Percentiles rank a stretch among this genome's conserved stretches.
Evolutionary conservation across 441 rosid genomes (phyloP).

Genomic region (Brassica balearica): DNA sequence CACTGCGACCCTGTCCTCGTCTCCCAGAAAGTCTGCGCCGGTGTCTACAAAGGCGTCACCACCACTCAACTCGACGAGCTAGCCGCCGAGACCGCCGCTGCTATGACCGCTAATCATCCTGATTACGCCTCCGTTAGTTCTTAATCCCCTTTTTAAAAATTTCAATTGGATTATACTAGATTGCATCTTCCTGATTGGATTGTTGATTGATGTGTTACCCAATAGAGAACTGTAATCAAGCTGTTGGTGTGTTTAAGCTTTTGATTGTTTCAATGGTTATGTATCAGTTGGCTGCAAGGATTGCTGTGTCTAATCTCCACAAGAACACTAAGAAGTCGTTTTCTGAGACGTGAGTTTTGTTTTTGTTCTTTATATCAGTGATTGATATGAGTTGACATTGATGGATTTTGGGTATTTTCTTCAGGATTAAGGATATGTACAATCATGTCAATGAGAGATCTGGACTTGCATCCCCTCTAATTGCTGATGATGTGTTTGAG

Average conservation of each 20-base stretch:
- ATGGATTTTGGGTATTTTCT: constrained; percentile 7
- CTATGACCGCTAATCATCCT: constrained; percentile 92
- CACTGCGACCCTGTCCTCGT: constrained; percentile 97
- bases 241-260: no score
- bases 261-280: not conserved
- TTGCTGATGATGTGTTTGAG: constrained; percentile 87
- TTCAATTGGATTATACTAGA: not conserved
- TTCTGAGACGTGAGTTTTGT: constrained; percentile 80
- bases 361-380: not conserved
- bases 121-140: constrained; percentile 85
- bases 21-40: constrained; percentile 95
- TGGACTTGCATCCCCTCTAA: constrained; percentile 71
- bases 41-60: constrained; percentile 95
- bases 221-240: not conserved
- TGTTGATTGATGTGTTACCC: not conserved
- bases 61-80: constrained; percentile 96
- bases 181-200: not conserved
- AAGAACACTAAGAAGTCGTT: constrained; percentile 84
- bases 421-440: constrained; percentile 81
- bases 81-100: constrained; percentile 98
- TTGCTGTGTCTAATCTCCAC: constrained; percentile 90
- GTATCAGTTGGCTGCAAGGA: constrained; percentile 88
- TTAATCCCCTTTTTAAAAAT: not conserved
- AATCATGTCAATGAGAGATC: constrained; percentile 71
- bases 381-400: not conserved